Evolutionary conservation across 1,284 basidiomycete genomes (phyloP).

Genomic region (Schizopora paradoxa): DNA sequence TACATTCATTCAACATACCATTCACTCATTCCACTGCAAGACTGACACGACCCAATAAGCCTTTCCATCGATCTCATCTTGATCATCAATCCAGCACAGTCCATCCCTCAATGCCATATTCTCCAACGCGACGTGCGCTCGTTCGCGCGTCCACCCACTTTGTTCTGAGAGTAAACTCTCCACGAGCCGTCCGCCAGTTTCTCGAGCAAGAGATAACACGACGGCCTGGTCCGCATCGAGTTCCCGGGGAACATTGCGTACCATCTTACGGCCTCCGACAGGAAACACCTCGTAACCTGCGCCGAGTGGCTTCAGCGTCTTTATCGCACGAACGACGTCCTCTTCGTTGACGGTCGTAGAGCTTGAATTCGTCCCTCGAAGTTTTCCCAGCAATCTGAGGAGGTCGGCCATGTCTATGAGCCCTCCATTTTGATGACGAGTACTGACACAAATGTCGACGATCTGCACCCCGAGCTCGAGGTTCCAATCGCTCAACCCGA

Average conservation of each 20-base stretch:
- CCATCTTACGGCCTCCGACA: conserved; percentile 65
- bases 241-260: conserved; percentile 69
- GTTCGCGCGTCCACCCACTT: conserved; percentile 74
- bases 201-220: conserved; percentile 70
- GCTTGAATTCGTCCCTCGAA: conserved; percentile 60
- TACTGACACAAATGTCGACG: conserved; percentile 92
- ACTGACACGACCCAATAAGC: conserved; percentile 83
- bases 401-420: conserved; percentile 88
- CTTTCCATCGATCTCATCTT: conserved; percentile 57
- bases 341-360: conserved; percentile 61
- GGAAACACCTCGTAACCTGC: conserved; percentile 86
- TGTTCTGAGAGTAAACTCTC: conserved; percentile 50
- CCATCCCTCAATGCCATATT: conserved; percentile 90
- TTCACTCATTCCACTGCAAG: conserved; percentile 70
- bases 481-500: conserved; percentile 91
- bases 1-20: too few relatives aligned
- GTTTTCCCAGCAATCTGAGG: conserved; percentile 67
- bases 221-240: conserved; percentile 79
- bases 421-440: conserved; percentile 85
- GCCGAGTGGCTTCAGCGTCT: conserved; percentile 81
- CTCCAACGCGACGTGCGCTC: conserved; percentile 75
- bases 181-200: conserved; percentile 58
- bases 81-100: conserved; percentile 91
- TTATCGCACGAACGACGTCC: conserved; percentile 83
- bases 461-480: conserved; percentile 96